Evolutionary conservation across 2,329 filamentous ascomycete genomes (phyloP).

Genomic region (Pyrenophora tritici-repentis): DNA sequence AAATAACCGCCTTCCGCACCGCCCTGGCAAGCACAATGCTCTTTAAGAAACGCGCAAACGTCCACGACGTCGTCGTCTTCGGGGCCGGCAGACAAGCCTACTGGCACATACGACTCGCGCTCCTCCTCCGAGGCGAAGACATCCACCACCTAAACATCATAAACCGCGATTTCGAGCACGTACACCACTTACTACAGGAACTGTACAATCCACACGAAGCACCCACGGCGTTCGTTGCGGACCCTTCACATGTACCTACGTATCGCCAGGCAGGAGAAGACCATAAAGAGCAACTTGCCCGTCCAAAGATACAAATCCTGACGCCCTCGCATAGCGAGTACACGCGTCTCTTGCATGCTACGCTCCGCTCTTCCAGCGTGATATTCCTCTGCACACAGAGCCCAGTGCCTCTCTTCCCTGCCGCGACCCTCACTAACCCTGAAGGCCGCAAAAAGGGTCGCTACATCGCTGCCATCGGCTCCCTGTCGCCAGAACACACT

Average conservation of each 20-base stretch:
- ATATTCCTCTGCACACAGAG: conserved; percentile 88
- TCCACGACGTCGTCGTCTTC: conserved; percentile 81
- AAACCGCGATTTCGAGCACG: conserved; percentile 71
- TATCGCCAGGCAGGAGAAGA: conserved; percentile 18
- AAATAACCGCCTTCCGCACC: conserved; percentile 72
- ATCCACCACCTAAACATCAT: conserved; percentile 83
- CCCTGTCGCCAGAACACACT: conserved; percentile 73
- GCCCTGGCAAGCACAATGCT: conserved; percentile 67
- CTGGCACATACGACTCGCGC: conserved; percentile 87
- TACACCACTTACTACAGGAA: conserved; percentile 57
- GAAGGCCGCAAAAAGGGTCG: conserved; percentile 72
- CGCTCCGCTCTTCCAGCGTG: conserved; percentile 73
- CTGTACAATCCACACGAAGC: conserved; percentile 57
- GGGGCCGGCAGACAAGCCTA: conserved; percentile 89
- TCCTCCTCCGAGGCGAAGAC: conserved; percentile 70
- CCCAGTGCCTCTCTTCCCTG: conserved; percentile 74
- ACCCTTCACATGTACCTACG: conserved; percentile 13
- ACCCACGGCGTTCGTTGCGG: conserved; percentile 19
- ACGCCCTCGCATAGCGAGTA: conserved; percentile 75
- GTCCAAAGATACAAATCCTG: conserved; percentile 67
- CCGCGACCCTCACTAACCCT: conserved; percentile 70
- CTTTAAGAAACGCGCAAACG: conserved; percentile 66
- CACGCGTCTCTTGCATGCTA: conserved; percentile 68
- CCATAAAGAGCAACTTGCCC: conserved; percentile 22
- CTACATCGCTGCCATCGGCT: conserved; percentile 74